phyloP scores from a whole-genome alignment of 2,329 filamentous ascomycete genomes.

The Trichoderma simmonsii region DNA sequence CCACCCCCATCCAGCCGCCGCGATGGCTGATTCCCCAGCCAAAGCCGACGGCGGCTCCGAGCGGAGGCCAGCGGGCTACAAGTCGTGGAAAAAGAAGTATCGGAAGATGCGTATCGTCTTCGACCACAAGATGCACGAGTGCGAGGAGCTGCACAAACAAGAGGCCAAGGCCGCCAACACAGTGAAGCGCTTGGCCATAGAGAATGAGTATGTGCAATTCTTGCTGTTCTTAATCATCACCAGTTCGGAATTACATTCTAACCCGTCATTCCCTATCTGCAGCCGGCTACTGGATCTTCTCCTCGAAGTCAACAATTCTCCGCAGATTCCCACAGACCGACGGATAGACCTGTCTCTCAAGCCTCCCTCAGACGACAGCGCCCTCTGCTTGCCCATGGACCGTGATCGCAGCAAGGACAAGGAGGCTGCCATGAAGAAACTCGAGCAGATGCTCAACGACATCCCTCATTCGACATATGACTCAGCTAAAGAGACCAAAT shows the following conservation, averaged over 20 bases:
- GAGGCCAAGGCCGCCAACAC: slow-evolving; percentile 79
- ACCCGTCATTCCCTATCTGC: slow-evolving; percentile 11
- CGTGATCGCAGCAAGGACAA: slow-evolving; percentile 38
- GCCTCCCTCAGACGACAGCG: slow-evolving; percentile 41
- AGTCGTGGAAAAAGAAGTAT: slow-evolving; percentile 89
- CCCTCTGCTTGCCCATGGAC: slow-evolving; percentile 33
- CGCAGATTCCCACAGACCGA: slow-evolving; percentile 71
- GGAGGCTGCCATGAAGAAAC: slow-evolving; percentile 44
- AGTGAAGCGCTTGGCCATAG: slow-evolving; percentile 78
- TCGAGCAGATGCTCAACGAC: slow-evolving; percentile 49
- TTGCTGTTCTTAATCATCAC: background rate
- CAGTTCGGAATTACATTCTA: slow-evolving; percentile 17
- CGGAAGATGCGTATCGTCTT: slow-evolving; percentile 82
- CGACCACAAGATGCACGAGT: slow-evolving; percentile 72
- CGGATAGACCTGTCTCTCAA: slow-evolving; percentile 67
- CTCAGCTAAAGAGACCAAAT: slow-evolving; percentile 60
- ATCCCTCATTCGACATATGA: slow-evolving; percentile 51
- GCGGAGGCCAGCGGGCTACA: slow-evolving; percentile 51
- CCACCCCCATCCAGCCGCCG: slow-evolving; percentile 12
- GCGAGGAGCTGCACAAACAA: slow-evolving; percentile 76
- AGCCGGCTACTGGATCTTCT: slow-evolving; percentile 88
- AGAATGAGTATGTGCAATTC: slow-evolving; percentile 73
- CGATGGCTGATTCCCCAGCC: slow-evolving; percentile 36
- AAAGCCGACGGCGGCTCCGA: slow-evolving; percentile 47
- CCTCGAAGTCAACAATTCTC: slow-evolving; percentile 81